phyloP scores from a whole-genome alignment of 805 yeast genomes.

The Torulaspora delbrueckii region DNA sequence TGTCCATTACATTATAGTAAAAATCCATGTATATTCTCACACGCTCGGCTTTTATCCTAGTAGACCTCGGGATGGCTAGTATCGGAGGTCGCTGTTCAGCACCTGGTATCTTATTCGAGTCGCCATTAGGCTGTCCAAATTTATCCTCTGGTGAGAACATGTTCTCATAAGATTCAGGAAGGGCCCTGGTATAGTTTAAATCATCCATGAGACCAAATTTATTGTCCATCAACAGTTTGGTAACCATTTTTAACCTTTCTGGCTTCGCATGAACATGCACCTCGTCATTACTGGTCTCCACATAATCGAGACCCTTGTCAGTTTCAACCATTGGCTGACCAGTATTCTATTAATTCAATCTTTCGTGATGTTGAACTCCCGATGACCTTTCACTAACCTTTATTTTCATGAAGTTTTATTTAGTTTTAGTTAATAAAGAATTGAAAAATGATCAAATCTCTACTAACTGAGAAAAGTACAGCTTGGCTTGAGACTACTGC shows the following conservation, averaged over 20 bases:
- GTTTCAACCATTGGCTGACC: not conserved
- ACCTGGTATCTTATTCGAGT: not conserved
- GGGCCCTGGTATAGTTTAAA: slow-evolving; percentile 22
- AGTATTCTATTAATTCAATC: not conserved
- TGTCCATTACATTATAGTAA: slow-evolving; percentile 47
- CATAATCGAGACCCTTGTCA: slow-evolving; percentile 2
- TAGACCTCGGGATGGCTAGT: slow-evolving; percentile 16
- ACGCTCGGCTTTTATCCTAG: slow-evolving; percentile 30
- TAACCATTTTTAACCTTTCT: slow-evolving; percentile 19
- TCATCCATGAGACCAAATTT: slow-evolving; percentile 33
- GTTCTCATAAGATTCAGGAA: slow-evolving; percentile 11
- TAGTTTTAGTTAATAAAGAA: not conserved
- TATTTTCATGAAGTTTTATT: not conserved
- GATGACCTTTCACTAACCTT: not conserved
- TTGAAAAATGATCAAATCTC: not conserved
- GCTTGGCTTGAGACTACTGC: not conserved
- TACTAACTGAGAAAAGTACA: not conserved
- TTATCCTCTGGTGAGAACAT: not conserved
- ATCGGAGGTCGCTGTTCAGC: not conserved
- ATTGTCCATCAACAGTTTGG: slow-evolving; percentile 27
- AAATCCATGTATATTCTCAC: slow-evolving; percentile 39
- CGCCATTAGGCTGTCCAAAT: not conserved
- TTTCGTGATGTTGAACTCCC: not conserved
- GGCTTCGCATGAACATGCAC: slow-evolving; percentile 8
- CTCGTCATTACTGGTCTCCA: slow-evolving; percentile 1